phyloP scores from a whole-genome alignment of 2,329 filamentous ascomycete genomes.

The Colletotrichum aenigma region DNA sequence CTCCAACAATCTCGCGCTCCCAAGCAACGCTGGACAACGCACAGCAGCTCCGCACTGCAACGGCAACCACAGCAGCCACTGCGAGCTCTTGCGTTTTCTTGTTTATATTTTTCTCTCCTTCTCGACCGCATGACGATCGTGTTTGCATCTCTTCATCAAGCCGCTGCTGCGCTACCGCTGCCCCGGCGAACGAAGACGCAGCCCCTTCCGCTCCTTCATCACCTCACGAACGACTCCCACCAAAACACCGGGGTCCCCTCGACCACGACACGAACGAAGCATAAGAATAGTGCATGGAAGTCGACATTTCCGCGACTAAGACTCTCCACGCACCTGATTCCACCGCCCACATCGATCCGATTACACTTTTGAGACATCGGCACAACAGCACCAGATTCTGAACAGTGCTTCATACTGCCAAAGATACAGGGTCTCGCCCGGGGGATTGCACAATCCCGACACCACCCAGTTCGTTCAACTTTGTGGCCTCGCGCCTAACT shows the following conservation, averaged over 20 bases:
- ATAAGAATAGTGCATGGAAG: slow-evolving; percentile 16
- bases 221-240: neutral
- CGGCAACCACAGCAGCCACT: neutral
- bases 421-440: slow-evolving; percentile 11
- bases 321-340: slow-evolving; percentile 6
- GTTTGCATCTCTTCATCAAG: neutral
- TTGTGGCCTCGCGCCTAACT: neutral
- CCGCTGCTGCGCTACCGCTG: slow-evolving; percentile 6
- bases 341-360: slow-evolving; percentile 4
- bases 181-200: neutral
- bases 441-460: slow-evolving; percentile 9
- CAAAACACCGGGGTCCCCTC: neutral
- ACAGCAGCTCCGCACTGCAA: slow-evolving; percentile 5
- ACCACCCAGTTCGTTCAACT: neutral
- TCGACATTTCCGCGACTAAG: neutral
- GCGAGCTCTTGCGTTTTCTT: neutral
- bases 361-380: slow-evolving; percentile 12
- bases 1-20: slow-evolving; percentile 9
- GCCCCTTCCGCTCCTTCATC: neutral
- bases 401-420: slow-evolving; percentile 8
- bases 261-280: neutral
- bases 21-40: slow-evolving; percentile 15
- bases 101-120: neutral
- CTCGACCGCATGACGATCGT: neutral
- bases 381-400: slow-evolving; percentile 1